Evolutionary conservation across 2,329 filamentous ascomycete species (phyloP).

Genomic region (Didymella arachidicola): DNA sequence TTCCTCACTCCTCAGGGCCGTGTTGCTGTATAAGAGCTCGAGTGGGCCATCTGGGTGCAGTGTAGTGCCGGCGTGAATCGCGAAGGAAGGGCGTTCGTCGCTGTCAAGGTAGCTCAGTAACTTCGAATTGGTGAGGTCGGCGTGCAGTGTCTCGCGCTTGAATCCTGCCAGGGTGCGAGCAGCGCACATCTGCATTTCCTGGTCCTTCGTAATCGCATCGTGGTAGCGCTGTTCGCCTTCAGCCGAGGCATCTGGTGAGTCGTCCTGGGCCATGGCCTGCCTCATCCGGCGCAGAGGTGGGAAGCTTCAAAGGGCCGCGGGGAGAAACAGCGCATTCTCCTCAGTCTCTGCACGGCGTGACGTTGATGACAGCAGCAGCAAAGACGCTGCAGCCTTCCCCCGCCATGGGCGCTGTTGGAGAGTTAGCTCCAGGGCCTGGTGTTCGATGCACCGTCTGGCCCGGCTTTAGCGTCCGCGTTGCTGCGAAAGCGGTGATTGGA

Average conservation of each 20-base stretch:
- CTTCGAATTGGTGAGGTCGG: constrained; percentile 21
- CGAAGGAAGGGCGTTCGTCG: constrained; percentile 39
- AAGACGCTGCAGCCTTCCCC: neutral
- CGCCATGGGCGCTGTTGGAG: constrained; percentile 4
- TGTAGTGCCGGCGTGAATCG: constrained; percentile 23
- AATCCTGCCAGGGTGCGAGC: constrained; percentile 17
- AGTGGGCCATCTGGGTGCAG: constrained; percentile 21
- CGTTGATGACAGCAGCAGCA: constrained; percentile 1
- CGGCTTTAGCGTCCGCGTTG: constrained; percentile 4
- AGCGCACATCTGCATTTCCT: constrained; percentile 15
- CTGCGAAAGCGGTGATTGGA: neutral
- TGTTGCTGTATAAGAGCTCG: constrained; percentile 37
- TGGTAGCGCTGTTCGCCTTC: constrained; percentile 17
- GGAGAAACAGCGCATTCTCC: constrained; percentile 4
- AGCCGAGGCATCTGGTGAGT: neutral
- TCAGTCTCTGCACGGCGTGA: neutral
- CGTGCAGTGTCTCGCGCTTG: constrained; percentile 14
- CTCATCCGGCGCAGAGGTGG: constrained; percentile 2
- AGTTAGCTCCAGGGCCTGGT: constrained; percentile 5
- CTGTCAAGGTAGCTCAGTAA: constrained; percentile 34
- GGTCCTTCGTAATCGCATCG: constrained; percentile 16
- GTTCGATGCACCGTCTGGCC: constrained; percentile 11
- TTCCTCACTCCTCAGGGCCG: constrained; percentile 27
- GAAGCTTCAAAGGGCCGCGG: neutral
- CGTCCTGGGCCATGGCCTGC: constrained; percentile 12